Evolutionary conservation across 1,139 yeast species (phyloP).

Genomic region (Sugiyamaella sp.): DNA sequence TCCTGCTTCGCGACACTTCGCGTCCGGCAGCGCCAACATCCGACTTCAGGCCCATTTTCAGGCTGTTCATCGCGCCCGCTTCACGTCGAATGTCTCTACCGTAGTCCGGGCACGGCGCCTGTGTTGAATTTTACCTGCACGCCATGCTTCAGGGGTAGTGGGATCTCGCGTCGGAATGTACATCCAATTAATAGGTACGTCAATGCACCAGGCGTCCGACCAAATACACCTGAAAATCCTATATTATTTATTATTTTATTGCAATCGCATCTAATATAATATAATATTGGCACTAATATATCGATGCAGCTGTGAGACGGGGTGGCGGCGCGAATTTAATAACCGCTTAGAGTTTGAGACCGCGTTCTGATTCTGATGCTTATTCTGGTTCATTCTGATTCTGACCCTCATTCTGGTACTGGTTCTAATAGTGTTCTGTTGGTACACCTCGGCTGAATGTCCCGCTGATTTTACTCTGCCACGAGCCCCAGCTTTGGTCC

Average conservation of each 20-base stretch:
- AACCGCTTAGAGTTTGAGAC: not conserved
- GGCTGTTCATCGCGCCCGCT: no score
- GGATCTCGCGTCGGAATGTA: constrained; percentile 3
- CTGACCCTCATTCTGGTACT: no score
- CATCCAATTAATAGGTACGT: no score
- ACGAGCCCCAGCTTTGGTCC: no score
- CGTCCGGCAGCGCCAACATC: no score
- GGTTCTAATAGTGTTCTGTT: no score
- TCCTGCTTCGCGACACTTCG: no score
- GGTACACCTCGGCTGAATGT: no score
- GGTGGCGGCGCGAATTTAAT: not conserved
- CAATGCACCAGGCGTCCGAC: not conserved
- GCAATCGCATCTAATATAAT: not conserved
- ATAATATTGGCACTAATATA: not conserved
- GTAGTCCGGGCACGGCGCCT: not conserved
- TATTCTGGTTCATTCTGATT: not conserved
- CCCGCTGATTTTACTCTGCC: no score
- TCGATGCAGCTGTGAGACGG: not conserved
- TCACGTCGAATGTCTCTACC: not conserved
- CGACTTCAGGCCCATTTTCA: no score
- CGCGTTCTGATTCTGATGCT: not conserved
- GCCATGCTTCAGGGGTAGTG: not conserved
- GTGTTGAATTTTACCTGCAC: not conserved
- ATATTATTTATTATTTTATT: not conserved
- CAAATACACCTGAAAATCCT: not conserved